Evolutionary conservation across 805 yeast species (phyloP).

Genomic region (Lachancea waltii): DNA sequence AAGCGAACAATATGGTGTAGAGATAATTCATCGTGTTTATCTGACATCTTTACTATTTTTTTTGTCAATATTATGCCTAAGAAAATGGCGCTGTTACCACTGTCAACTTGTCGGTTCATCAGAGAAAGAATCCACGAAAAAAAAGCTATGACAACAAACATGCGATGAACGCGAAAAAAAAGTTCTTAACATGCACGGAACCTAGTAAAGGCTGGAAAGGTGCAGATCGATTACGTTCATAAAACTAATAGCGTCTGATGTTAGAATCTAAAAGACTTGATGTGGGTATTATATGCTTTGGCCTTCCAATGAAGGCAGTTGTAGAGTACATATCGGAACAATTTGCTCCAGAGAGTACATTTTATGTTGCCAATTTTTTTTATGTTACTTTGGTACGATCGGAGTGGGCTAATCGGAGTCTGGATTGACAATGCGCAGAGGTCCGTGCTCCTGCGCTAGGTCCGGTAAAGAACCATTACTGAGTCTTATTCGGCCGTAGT

Average conservation of each 20-base stretch:
- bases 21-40: no score
- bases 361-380: background rate
- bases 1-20: no score
- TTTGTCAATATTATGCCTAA: no score
- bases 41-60: no score
- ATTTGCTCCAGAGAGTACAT: background rate
- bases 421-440: constrained; percentile 48
- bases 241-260: background rate
- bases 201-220: no score
- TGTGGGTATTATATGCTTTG: constrained; percentile 3
- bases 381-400: background rate
- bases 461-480: constrained; percentile 53
- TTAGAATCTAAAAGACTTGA: background rate
- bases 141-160: background rate
- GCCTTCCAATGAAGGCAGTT: background rate
- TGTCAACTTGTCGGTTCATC: no score
- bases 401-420: constrained; percentile 15
- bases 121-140: no score
- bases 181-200: background rate
- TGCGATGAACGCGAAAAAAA: background rate
- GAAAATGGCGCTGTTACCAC: no score
- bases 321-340: background rate
- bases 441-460: constrained; percentile 32
- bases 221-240: background rate
- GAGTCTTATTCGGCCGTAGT: constrained; percentile 41